phyloP scores from a whole-genome alignment of 768 basidiomycete genomes.

The Coprinopsis sp. region DNA sequence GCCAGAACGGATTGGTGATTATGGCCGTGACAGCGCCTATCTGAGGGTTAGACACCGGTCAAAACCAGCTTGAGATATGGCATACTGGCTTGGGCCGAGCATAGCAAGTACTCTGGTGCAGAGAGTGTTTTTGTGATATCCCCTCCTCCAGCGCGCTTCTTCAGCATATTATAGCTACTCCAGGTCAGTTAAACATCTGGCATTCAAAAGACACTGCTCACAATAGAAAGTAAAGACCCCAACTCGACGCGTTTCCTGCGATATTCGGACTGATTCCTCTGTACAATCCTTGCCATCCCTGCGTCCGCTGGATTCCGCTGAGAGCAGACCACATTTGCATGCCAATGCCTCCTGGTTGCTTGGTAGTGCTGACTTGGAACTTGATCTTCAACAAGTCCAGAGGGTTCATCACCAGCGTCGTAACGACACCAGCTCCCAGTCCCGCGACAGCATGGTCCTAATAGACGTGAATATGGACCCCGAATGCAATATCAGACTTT shows the following conservation, averaged over 20 bases:
- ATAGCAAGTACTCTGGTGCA: constrained; percentile 76
- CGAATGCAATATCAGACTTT: background rate
- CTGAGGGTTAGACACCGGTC: constrained; percentile 3
- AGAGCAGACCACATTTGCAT: constrained; percentile 75
- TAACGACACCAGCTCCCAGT: constrained; percentile 86
- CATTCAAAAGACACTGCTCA: constrained; percentile 38
- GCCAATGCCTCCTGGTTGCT: constrained; percentile 56
- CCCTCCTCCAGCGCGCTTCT: constrained; percentile 67
- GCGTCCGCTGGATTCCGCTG: constrained; percentile 61
- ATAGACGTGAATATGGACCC: background rate
- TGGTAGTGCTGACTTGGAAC: constrained; percentile 79
- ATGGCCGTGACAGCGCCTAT: constrained; percentile 90
- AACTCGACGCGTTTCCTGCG: constrained; percentile 91
- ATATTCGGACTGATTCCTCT: constrained; percentile 88
- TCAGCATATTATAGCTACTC: constrained; percentile 87
- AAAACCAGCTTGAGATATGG: constrained; percentile 23
- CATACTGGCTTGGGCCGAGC: constrained; percentile 95
- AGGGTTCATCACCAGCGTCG: constrained; percentile 95
- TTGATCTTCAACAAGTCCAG: constrained; percentile 94
- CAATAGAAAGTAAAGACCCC: constrained; percentile 99
- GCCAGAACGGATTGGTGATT: constrained; percentile 97
- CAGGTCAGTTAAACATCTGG: constrained; percentile 1
- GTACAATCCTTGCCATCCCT: constrained; percentile 86
- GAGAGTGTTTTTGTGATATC: constrained; percentile 66
- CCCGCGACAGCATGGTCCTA: constrained; percentile 97